Base-by-base conservation (phyloP, 2,329 filamentous ascomycete genomes). In the Fonsecaea pedrosoi region DNA sequence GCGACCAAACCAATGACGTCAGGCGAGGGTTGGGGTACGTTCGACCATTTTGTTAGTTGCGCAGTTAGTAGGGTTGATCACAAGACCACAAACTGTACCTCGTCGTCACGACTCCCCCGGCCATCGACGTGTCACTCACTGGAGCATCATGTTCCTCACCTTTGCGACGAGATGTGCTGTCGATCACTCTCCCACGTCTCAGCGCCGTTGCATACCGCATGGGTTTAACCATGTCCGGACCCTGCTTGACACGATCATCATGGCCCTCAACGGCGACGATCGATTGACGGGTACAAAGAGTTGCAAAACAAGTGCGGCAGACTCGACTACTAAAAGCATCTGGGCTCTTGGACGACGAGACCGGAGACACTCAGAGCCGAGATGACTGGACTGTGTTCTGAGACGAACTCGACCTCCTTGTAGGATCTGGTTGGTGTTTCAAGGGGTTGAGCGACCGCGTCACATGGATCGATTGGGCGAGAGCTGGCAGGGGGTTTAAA, bases 321-420 rank as follows among this genome's bases (percentile, higher is more conserved):
- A n/a, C 12, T 6, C 9, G 40, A 45, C 15, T 7, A 9, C 40
- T 18, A 48, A 21, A 13, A 30, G 9, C 25, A 13, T 50, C 5
- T 30, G 45, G 25, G 13, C 18, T 25, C 12, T 21, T 5, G 1
- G 45, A 25, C 25, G 45, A 25, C 45, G 45, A 50, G 45, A 50
- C 45, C 45, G 45, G 45, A 50, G 45, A 50, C 45, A 13, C 25
- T 21, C 21, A 50, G 10, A 50, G 25, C 45, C 45, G 45, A 25
- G 30, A 25, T 50, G 45, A 30, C 18, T 10, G n/a, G 10, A 13
- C 3, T 50, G 10, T 25, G 10, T 50, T 30, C 45, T 50, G 45
- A 50, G 45, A 50, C 45, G 45, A 50, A 50, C 42, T 48, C n/a
- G 42, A 9, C 45, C 45, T 30, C 45, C 18, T 8, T 50, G 45